These are phyloP conservation scores for Monosporozyma aerobia DNA, from an alignment of 805 yeast genomes.

Conservation along the genomic window DNA sequence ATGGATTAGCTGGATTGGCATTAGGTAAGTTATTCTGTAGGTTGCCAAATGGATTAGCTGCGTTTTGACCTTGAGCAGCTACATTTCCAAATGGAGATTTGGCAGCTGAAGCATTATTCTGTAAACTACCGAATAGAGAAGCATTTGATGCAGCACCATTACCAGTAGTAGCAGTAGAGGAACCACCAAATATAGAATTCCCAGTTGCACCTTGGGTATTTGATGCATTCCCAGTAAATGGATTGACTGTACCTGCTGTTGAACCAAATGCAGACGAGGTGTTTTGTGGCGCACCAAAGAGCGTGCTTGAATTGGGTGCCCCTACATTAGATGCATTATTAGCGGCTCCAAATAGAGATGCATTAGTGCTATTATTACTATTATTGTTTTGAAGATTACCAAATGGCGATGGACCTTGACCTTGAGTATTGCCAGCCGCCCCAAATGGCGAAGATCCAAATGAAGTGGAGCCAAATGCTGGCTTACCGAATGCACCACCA, in stretches of 20 bases:
- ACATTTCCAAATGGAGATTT: conserved; percentile 4
- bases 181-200: conserved; percentile 4
- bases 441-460: conserved; percentile 3
- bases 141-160: not conserved
- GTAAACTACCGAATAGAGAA: conserved; percentile 8
- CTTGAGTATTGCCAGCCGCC: conserved; percentile 1
- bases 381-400: conserved; percentile 4
- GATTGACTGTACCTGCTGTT: not conserved
- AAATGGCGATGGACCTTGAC: not conserved
- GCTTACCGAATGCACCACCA: conserved; percentile 10
- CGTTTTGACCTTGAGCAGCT: not conserved
- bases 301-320: not conserved
- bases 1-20: not conserved
- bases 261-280: conserved; percentile 18
- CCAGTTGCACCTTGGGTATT: not conserved
- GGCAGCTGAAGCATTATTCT: not conserved
- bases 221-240: conserved; percentile 4
- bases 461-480: conserved; percentile 9
- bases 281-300: not conserved
- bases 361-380: not conserved
- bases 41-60: conserved; percentile 15
- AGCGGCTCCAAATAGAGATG: conserved; percentile 5
- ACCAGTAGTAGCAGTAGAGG: conserved; percentile 3
- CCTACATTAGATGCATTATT: not conserved
- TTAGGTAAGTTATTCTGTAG: conserved; percentile 3